phyloP scores from a whole-genome alignment of 1,284 basidiomycete genomes.

The Singerocomus inundabilis region DNA sequence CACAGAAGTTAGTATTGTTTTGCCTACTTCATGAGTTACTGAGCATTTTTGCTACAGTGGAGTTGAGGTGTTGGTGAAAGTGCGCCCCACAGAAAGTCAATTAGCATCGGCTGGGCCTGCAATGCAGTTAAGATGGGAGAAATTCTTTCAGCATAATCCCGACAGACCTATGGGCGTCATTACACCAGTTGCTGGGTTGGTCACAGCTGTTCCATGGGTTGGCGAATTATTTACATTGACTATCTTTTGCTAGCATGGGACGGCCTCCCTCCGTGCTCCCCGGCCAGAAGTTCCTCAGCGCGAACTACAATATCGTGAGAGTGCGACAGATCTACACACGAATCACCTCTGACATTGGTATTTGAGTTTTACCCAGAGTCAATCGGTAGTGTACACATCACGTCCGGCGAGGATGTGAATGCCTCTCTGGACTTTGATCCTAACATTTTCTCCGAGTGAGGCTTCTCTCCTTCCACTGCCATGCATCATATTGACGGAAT shows the following conservation, averaged over 20 bases:
- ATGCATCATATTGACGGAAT: background rate
- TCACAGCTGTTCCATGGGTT: no score
- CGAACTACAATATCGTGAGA: constrained; percentile 19
- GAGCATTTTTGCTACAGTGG: constrained; percentile 27
- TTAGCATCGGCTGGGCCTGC: constrained; percentile 36
- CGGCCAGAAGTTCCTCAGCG: constrained; percentile 11
- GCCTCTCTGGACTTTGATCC: constrained; percentile 24
- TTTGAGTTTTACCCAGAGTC: constrained; percentile 31
- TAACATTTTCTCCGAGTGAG: constrained; percentile 13
- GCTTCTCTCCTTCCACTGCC: background rate
- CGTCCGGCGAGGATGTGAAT: constrained; percentile 24
- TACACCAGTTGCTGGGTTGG: constrained; percentile 15
- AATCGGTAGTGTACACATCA: constrained; percentile 31
- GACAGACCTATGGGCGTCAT: constrained; percentile 27
- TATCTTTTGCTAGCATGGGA: constrained; percentile 6
- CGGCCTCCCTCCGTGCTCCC: background rate
- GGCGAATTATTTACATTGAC: background rate
- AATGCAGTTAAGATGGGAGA: constrained; percentile 5
- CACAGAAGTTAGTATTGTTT: constrained; percentile 43
- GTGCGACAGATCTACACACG: fast-evolving
- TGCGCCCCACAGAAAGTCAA: constrained; percentile 39
- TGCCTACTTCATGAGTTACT: background rate
- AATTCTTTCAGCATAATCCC: constrained; percentile 31
- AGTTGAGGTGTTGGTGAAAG: constrained; percentile 38
- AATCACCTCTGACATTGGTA: background rate